Evolutionary conservation across 2,329 filamentous ascomycete species (phyloP), one percentile per base, ranked within the genome.

Genomic region (Trichoderma sp.): DNA sequence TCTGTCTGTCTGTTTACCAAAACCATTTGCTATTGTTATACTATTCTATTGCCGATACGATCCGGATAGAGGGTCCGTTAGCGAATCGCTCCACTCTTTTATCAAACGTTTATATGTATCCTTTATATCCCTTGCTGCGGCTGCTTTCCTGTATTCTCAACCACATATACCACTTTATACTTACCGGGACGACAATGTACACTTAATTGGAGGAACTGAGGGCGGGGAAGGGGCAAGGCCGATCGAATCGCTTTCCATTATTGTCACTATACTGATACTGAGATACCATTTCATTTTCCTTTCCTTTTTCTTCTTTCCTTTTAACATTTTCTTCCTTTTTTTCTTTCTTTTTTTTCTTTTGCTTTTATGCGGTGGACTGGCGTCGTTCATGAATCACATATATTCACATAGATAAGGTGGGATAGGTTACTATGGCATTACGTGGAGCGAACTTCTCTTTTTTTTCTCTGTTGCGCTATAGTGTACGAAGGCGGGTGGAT

Each of bases 131-230:
- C 54, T 66, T 66, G 64, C 32, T 46, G 39, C 64, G 64, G 30
- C 34, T 66, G 64, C 58, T 66, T 59, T 66, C 54, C 26, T 59
- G 64, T 66, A 51, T 59, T 66, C 37, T 59, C 54, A 37, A 59
- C 46, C 51, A 21, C 3, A 54, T 60, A 68, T 54, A 51, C 46
- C 55, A 69, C 46, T 52, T 60, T 65, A 68, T 66, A 56, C 56
- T 51, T 59, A 59, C 58, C 26, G 58, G 64, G 64, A 70, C 65
- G 68, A 66, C 70, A 72, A 71, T 72, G 69, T 72, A 72, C 58
- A 69, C 59, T 60, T 72, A 70, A 72, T 72, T 70, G 59, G 59
- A 46, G 66, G 64, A 39, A 60, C 49, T 39, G 39, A 66, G 28
- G 66, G 30, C 32, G 24, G 51, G 32, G 37, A 43, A 24, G n/a